A percentile compares a stretch with the other conserved stretches of the same genome.
phyloP scores from a whole-genome alignment of 108 stramenopile genomes.

The Nannochloropsis granulata region DNA sequence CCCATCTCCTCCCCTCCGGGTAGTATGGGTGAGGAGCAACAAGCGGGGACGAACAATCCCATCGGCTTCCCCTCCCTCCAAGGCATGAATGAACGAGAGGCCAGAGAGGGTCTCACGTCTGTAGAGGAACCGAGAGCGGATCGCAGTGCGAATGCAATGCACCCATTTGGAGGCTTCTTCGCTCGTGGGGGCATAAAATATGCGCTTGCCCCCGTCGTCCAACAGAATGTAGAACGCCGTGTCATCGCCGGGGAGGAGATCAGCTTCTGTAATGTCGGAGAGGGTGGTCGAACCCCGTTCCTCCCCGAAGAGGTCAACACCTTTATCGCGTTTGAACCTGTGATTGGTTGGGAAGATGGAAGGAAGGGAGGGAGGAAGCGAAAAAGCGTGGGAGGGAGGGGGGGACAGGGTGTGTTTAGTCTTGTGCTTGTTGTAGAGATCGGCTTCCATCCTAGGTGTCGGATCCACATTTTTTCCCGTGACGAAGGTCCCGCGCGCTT shows the following conservation, averaged over 20 bases:
- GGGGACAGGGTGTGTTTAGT: no score
- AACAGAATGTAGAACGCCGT: background rate
- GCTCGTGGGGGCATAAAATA: background rate
- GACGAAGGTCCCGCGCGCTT: no score
- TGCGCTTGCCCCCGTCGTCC: background rate
- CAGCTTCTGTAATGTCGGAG: background rate
- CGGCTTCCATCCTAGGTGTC: no score
- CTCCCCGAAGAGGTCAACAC: slow-evolving; percentile 8
- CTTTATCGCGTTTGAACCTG: slow-evolving; percentile 13
- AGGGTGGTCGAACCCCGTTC: slow-evolving; percentile 3
- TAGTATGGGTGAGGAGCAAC: background rate
- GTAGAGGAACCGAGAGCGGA: background rate
- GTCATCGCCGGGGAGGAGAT: background rate
- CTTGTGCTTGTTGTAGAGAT: no score
- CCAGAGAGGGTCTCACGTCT: background rate
- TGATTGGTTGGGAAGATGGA: no score
- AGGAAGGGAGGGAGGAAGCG: no score
- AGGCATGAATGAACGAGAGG: background rate
- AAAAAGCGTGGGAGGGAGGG: no score
- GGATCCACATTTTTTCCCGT: no score
- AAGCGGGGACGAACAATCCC: background rate
- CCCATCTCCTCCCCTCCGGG: background rate
- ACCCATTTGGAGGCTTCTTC: background rate
- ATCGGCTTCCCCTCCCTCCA: background rate
- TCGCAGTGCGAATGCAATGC: background rate